A percentile compares a stretch with the other conserved stretches of the same genome.
Evolutionary conservation across 23 red algal genomes (phyloP).

Genomic region (Gracilaria gracilis): DNA sequence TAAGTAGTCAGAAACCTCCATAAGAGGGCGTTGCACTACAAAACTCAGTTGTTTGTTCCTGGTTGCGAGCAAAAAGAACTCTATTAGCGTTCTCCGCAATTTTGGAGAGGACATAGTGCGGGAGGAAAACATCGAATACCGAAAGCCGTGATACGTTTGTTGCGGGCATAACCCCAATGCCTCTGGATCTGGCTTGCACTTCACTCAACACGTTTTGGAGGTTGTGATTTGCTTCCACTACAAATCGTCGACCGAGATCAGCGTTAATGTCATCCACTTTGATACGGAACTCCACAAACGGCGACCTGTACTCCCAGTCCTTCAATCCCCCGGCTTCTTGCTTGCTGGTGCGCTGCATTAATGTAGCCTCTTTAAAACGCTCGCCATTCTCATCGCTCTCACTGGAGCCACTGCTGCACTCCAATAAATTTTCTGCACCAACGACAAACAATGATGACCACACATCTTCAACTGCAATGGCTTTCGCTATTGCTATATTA

Average conservation of each 20-base stretch:
- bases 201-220: not conserved
- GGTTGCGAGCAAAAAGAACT: not conserved
- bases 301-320: not conserved
- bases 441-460: not conserved
- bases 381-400: not conserved
- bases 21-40: too few species aligned
- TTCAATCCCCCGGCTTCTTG: not conserved
- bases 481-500: not conserved
- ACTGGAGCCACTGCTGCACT: not conserved
- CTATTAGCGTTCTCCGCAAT: not conserved
- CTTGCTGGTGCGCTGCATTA: too few species aligned
- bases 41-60: not conserved
- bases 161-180: not conserved
- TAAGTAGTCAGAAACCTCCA: too few species aligned
- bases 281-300: not conserved
- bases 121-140: slow-evolving; percentile 34
- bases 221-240: slow-evolving; percentile 14
- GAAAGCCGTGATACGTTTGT: not conserved
- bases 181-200: not conserved
- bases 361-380: not conserved
- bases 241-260: not conserved
- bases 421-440: not conserved
- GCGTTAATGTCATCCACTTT: slow-evolving; percentile 14
- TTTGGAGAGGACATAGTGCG: not conserved
- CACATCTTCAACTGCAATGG: not conserved